Percentiles rank a stretch among this genome's conserved stretches.
These are phyloP conservation scores for Cyphellophora attinorum DNA, from an alignment of 2,329 filamentous ascomycete species.

Conservation along the genomic window DNA sequence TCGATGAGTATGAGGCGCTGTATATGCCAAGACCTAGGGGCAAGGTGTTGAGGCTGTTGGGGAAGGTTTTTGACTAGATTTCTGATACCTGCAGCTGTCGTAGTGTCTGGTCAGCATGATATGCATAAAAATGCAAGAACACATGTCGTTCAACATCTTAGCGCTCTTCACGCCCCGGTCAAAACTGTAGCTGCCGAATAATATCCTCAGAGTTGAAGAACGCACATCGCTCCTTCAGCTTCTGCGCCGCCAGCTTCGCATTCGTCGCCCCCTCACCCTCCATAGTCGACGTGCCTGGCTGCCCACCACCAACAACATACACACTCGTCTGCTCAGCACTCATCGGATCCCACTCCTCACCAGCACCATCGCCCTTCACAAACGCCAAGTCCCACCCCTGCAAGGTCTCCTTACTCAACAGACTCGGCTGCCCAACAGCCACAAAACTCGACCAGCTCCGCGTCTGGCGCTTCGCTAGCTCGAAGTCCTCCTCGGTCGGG, in stretches of 20 bases:
- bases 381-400: slow-evolving; percentile 1
- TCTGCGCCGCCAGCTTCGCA: slow-evolving; percentile 2
- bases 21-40: no score
- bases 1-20: slow-evolving; percentile 23
- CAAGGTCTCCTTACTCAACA: slow-evolving; percentile 2
- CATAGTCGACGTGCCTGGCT: slow-evolving; percentile 1
- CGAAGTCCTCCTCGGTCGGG: slow-evolving; percentile 2
- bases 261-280: not conserved
- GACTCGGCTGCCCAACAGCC: slow-evolving; percentile 1
- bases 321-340: not conserved
- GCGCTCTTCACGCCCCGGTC: no score
- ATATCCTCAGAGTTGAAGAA: slow-evolving; percentile 4
- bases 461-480: not conserved
- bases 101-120: no score
- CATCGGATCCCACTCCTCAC: not conserved
- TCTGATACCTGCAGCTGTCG: no score
- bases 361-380: not conserved
- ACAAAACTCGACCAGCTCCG: slow-evolving; percentile 2
- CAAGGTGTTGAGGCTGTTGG: no score
- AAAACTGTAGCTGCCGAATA: slow-evolving; percentile 4
- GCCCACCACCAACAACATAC: slow-evolving; percentile 2
- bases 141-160: no score
- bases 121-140: no score
- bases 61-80: no score
- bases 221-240: slow-evolving; percentile 2